Conservation (phyloP, 2,329 filamentous ascomycete genomes). For the Microcera coccophila region DNA sequence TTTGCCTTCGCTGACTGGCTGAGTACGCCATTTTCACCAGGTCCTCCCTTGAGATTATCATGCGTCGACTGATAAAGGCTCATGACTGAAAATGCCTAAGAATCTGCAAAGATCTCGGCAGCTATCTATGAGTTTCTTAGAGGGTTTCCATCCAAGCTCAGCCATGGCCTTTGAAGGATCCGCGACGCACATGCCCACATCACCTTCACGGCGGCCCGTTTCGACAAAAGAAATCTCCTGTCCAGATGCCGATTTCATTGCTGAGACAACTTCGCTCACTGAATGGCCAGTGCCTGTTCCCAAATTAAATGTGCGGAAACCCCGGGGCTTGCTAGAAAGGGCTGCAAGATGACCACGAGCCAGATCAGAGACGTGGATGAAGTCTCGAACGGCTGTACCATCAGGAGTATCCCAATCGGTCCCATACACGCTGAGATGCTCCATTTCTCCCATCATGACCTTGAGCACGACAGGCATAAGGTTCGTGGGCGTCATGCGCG, state of each 20-base stretch:
- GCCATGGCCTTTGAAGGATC: no score
- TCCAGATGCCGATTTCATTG: slow-evolving; percentile 35
- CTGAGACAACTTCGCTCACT: slow-evolving; percentile 41
- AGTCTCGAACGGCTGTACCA: slow-evolving; percentile 63
- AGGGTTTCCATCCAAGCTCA: no score
- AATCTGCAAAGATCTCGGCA: no score
- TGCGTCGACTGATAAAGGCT: no score
- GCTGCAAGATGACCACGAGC: slow-evolving; percentile 62
- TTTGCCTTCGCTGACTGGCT: no score
- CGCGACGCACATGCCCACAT: no score
- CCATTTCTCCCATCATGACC: slow-evolving; percentile 53
- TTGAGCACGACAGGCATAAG: slow-evolving; percentile 61
- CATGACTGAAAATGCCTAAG: no score
- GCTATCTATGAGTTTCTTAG: no score
- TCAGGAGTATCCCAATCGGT: slow-evolving; percentile 62
- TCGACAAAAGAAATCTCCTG: no score
- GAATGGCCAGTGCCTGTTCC: slow-evolving; percentile 45
- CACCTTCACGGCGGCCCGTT: no score
- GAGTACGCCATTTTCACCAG: no score
- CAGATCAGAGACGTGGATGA: slow-evolving; percentile 64
- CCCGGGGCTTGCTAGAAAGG: slow-evolving; percentile 33
- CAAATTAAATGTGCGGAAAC: slow-evolving; percentile 43
- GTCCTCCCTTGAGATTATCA: no score
- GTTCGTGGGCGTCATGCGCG: slow-evolving; percentile 58
- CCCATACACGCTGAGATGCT: slow-evolving; percentile 58